Base-by-base conservation (phyloP, 345 rosid genomes). In the Gossypium bickii region DNA sequence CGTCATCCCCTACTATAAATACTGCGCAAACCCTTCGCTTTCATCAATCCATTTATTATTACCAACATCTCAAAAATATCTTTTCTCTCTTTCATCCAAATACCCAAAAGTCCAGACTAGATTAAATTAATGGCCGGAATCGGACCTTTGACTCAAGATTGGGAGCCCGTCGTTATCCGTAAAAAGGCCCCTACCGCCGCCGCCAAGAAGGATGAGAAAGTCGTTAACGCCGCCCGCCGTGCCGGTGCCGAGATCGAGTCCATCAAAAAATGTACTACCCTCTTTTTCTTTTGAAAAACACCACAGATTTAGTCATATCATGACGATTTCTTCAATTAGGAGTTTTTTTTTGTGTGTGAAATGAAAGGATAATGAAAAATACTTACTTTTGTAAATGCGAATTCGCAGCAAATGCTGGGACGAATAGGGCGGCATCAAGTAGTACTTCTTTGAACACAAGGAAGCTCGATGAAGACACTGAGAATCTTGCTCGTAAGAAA, bases 391-490 rank as follows among this genome's bases (percentile, higher is more conserved):
- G 34, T 41, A 63, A 2, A 34, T 43, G 73, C 22, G 71, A 29
- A 74, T 34, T 7, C 84, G 79, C 84, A 93, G 99, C 84, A 66
- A 87, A 80, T 85, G 99, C 91, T 77, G 98, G 97, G 63, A 76
- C 92, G 12, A 95, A 95, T 86, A 95, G 79, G 80, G 94, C 99
- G 2, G 97, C 99, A 41, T 93, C 98, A 16, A 93, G 98, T 80
- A 78, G 97, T 81, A 91, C 99, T 59, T 77, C 98, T 74, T 67
- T 95, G 76, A 95, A 93, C 83, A 95, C 99, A 3, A 93, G 90
- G 85, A 90, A 86, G 88, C 97, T 93, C 72, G 97, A 93, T 80
- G 98, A 95, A 29, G 98, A 93, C 74, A 89, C 94, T 12, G 99
- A 95, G 86, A 95, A 88, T 57, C 93, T 95, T 45, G 38, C 97